Base-by-base conservation (phyloP, 2,329 filamentous ascomycete species). In the Pestalotiopsis sp. region DNA sequence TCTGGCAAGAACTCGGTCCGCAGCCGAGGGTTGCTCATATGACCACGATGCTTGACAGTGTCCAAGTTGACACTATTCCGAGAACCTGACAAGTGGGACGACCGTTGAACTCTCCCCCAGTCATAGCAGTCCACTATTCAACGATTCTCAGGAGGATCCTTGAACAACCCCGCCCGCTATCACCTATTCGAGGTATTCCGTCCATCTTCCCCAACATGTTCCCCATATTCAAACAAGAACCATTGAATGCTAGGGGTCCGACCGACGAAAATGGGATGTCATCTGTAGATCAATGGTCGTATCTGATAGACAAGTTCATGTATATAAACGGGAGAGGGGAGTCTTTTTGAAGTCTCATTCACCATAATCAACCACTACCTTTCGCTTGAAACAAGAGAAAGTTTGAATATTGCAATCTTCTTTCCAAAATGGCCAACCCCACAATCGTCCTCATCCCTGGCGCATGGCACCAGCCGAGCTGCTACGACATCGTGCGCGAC, bases 401-500 rank as follows among this genome's bases (percentile, higher is more conserved):
- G 11, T n/a, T 52, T 20, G 20, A 52, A 52, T 52, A 52, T 17
- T 52, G 45, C 27, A 31, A 2, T 7, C 6, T 36, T 36, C 31
- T 36, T 39, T 39, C 31, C 27, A 36, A 23, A n/a, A 59, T 59
- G 57, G 4, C 61, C 38, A 65, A 62, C 13, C 73, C 73, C 59
- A 78, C 70, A 59, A 74, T 79, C 56, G 72, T 82, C 52, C 75
- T 82, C 60, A 77, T 75, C 7, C 78, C 78, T 1, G 80, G 80
- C 7, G 80, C 80, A 14, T 82, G 80, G 79, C 70, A 79, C 61
- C 69, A 39, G 4, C 75, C 78, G 0, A 58, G 69, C n/a, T 70
- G 73, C 68, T 81, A 75, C 57, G 69, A 75, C 45, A 59, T 69
- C 14, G 70, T 80, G 9, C 73, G 72, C n/a, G 66, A 71, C 6